These are phyloP conservation scores for Aspergillus biplanus DNA, from an alignment of 495 filamentous ascomycete species.

Conservation along the genomic window DNA sequence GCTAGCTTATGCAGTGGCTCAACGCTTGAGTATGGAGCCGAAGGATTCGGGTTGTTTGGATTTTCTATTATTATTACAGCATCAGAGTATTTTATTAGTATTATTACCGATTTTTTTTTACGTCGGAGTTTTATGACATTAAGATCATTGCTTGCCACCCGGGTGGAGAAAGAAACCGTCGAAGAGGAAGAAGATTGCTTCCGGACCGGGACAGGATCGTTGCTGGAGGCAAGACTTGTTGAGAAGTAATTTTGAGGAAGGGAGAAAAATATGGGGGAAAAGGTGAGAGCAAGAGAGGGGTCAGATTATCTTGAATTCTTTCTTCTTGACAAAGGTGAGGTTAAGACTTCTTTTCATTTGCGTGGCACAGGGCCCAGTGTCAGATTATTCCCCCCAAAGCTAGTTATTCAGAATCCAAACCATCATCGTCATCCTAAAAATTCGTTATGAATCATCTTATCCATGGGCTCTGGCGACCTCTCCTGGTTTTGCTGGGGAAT, in stretches of 20 bases:
- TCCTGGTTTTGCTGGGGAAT: slow-evolving; percentile 11
- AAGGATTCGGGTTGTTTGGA: background rate
- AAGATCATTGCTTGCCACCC: slow-evolving; percentile 14
- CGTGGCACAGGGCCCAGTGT: too few species aligned
- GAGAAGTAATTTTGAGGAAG: background rate
- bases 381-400: too few species aligned
- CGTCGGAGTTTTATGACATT: background rate
- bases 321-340: too few species aligned
- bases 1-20: background rate
- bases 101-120: slow-evolving; percentile 1
- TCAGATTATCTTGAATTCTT: background rate
- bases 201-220: slow-evolving; percentile 3
- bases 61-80: background rate
- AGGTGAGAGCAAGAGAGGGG: background rate
- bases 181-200: background rate
- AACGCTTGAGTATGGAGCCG: background rate
- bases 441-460: slow-evolving; percentile 19
- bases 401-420: too few species aligned
- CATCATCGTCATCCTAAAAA: slow-evolving; percentile 1
- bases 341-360: background rate
- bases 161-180: slow-evolving; percentile 17
- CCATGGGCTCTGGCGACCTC: slow-evolving; percentile 1
- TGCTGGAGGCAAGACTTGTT: background rate
- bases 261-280: background rate
- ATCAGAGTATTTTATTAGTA: background rate